Base-by-base conservation (phyloP, 331 rosid species). In the Malus hybrid region DNA sequence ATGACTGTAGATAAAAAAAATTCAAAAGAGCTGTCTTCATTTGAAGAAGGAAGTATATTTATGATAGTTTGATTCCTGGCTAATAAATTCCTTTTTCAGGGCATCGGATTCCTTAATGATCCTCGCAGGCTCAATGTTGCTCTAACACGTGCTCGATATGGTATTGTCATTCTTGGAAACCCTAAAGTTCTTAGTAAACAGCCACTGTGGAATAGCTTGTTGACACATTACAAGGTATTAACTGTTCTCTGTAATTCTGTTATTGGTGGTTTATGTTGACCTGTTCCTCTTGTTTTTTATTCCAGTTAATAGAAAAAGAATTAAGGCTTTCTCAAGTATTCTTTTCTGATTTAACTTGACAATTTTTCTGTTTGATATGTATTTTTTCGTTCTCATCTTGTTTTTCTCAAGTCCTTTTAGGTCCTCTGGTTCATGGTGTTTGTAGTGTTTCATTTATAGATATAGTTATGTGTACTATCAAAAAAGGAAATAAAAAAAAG, bases 41-140 rank as follows among this genome's bases (percentile, higher is more conserved):
- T 30, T 26, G 67, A 63, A 63, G 32, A 29, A 20, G 6, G 29
- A 58, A n/a, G 44, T 18, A 32, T 36, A 11, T 39, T 19, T 19
- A 30, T 2, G 30, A 36, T 29, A 30, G 20, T n/a, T 69, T 75
- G 55, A 18, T 76, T 46, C 26, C 67, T 82, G 77, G 82, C 73
- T 76, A 79, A 69, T 74, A 39, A 77, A 67, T 14, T 18, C 66
- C 61, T 68, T 48, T 80, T 68, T 48, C 86, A 95, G 99, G 99
- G 99, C 78, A 95, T 95, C 78, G 99, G 99, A 67, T 95, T 95
- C 81, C 86, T 95, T 56, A 95, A 95, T 63, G 99, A 95, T 85
- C 99, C 99, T 42, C 87, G 99, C 56, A 87, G 99, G 89, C 98
- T 95, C 52, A 95, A 95, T 82, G 99, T 95, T 84, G 99, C 99